These are phyloP conservation scores for Starmerella cellae DNA, from an alignment of 805 yeast genomes.

Conservation along the genomic window DNA sequence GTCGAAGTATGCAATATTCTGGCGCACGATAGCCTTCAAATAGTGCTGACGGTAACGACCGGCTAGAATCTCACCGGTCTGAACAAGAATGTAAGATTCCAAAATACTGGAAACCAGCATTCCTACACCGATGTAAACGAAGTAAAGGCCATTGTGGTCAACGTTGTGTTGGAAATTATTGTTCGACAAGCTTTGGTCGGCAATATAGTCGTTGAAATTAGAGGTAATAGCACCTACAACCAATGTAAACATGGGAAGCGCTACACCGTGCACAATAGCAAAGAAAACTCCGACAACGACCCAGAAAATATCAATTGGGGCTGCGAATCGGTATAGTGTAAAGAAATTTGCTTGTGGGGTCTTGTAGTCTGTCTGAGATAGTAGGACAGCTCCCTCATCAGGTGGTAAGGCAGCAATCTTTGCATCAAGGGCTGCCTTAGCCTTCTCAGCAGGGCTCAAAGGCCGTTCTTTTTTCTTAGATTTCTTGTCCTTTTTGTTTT, in stretches of 20 bases:
- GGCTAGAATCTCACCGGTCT: slow-evolving; percentile 32
- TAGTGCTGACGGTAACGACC: slow-evolving; percentile 30
- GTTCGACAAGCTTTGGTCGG: slow-evolving; percentile 17
- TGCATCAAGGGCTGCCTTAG: slow-evolving; percentile 10
- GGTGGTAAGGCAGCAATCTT: slow-evolving; percentile 20
- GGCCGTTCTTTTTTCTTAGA: not conserved
- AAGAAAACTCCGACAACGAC: slow-evolving; percentile 25
- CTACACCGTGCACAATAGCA: slow-evolving; percentile 31
- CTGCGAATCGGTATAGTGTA: slow-evolving; percentile 29
- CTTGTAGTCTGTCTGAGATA: slow-evolving; percentile 24
- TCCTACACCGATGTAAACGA: slow-evolving; percentile 32
- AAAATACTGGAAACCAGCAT: slow-evolving; percentile 25
- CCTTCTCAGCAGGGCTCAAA: slow-evolving; percentile 1
- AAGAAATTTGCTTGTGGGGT: slow-evolving; percentile 20
- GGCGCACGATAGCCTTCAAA: slow-evolving; percentile 29
- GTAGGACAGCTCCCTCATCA: slow-evolving; percentile 26
- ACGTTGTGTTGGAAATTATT: slow-evolving; percentile 27
- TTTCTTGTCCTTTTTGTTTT: not conserved
- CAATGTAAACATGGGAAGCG: slow-evolving; percentile 31
- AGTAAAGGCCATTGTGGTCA: slow-evolving; percentile 30
- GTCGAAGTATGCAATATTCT: slow-evolving; percentile 33
- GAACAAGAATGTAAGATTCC: slow-evolving; percentile 29
- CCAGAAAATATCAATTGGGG: slow-evolving; percentile 22
- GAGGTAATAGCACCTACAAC: slow-evolving; percentile 32
- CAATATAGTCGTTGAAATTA: slow-evolving; percentile 27